These are phyloP conservation scores for Rhinocladiella similis DNA, from an alignment of 2,329 filamentous ascomycete genomes.

Conservation along the genomic window DNA sequence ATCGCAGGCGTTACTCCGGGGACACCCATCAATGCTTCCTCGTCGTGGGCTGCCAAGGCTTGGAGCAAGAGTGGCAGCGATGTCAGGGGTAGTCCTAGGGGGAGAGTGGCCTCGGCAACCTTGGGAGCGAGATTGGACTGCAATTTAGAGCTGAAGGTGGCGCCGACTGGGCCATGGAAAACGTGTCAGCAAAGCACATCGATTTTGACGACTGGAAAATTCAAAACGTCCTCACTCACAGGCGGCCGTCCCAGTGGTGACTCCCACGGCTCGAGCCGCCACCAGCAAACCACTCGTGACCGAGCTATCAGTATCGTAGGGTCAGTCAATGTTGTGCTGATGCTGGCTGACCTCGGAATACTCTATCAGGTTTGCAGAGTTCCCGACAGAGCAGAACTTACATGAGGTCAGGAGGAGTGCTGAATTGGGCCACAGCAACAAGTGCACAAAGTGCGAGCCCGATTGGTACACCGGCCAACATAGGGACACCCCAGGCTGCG, in stretches of 20 bases:
- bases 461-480: neutral
- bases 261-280: slow-evolving; percentile 10
- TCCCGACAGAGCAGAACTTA: slow-evolving; percentile 4
- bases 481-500: neutral
- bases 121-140: slow-evolving; percentile 4
- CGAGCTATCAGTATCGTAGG: slow-evolving; percentile 1
- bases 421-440: slow-evolving; percentile 6
- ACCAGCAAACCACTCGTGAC: slow-evolving; percentile 4
- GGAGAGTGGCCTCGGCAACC: slow-evolving; percentile 4
- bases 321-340: neutral
- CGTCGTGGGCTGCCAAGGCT: slow-evolving; percentile 18
- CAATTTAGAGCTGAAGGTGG: neutral
- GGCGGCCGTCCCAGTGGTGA: slow-evolving; percentile 19
- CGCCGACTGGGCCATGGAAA: neutral
- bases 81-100: slow-evolving; percentile 9
- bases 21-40: neutral
- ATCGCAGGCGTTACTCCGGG: slow-evolving; percentile 11
- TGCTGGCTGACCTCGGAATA: neutral
- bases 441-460: neutral
- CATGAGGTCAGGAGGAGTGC: slow-evolving; percentile 5
- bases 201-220: neutral
- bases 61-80: slow-evolving; percentile 11
- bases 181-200: neutral
- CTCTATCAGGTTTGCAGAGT: neutral
- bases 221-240: slow-evolving; percentile 1